Evolutionary conservation across 768 basidiomycete genomes (phyloP), one percentile per base, ranked within the genome.

Genomic region (Pleurotus citrinopileatus): DNA sequence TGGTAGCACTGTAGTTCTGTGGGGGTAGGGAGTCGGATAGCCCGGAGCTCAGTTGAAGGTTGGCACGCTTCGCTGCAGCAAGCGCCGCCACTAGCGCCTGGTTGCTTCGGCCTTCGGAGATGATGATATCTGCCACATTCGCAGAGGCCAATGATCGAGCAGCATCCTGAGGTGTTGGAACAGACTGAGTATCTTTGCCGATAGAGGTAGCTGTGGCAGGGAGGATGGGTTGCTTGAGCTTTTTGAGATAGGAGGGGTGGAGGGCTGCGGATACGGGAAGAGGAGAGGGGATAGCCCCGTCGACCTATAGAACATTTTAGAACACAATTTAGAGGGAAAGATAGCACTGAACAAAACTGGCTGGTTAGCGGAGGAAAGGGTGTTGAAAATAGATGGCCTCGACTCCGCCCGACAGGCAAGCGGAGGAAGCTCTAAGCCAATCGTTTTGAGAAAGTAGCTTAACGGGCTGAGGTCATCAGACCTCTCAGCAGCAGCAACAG

Each of bases 211-310:
- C 55, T 6, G 57, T 52, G 51, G 54, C 43, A 2, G 51, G 51
- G 32, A 73, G 69, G 3, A 73, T 25, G 2, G 68, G 59, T 44
- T 62, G 65, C 2, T 67, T 63, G 10, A 76, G 57, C 54, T 65
- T 67, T 28, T 67, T 66, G 10, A 78, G 51, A 38, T 70, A 57
- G 1, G 63, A 53, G 0, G 76, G 78, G 53, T 80, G 76, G 53
- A 74, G 76, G 0, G 79, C 78, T 12, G 78, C 79, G 23, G 77
- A 74, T 22, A 77, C 64, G 2, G 76, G 78, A 9, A 77, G 68
- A 27, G 69, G 66, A 9, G 57, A 59, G 2, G 58, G 55, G 4
- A 52, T 22, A 2, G 29, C 47, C 20, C 10, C 34, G 9, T 37
- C 34, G 19, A 34, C 34, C 48, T 50, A 8, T 13, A 8, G 43